Conservation (phyloP, 495 filamentous ascomycete species). For the Podospora didyma region DNA sequence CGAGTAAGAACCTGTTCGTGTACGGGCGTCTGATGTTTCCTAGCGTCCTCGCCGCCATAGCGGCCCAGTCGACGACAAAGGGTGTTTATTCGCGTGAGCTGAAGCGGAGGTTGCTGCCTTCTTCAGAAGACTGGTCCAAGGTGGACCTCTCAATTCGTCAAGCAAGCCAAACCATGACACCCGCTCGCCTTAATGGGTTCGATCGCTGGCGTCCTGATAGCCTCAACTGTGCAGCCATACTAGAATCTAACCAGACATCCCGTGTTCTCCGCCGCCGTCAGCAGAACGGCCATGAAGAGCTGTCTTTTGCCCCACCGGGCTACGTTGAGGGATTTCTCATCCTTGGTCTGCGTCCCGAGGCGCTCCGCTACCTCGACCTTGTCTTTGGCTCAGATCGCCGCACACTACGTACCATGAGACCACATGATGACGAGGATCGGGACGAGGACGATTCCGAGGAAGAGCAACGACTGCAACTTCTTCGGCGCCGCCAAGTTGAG, state of each 20-base stretch:
- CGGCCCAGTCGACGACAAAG: neutral
- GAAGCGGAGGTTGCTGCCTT: no score
- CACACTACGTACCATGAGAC: neutral
- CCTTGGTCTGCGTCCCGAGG: neutral
- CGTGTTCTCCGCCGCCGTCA: no score
- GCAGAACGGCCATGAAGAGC: neutral
- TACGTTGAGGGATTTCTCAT: slow-evolving; percentile 3
- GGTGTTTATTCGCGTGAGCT: no score
- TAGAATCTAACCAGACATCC: no score
- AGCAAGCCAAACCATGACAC: no score
- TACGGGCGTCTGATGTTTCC: slow-evolving; percentile 5
- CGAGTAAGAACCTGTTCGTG: neutral
- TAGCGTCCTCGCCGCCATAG: neutral
- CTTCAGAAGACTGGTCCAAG: no score
- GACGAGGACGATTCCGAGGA: neutral
- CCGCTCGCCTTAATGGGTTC: no score
- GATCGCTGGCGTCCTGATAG: no score
- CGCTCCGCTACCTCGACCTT: neutral
- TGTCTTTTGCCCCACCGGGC: neutral
- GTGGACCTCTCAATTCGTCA: no score
- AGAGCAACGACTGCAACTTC: neutral
- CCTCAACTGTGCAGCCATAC: no score
- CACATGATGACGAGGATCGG: neutral
- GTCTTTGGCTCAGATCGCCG: neutral
- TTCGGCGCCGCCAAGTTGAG: neutral